Conservation (phyloP, 257 asterid genomes). For the Voacanga thouarsii region DNA sequence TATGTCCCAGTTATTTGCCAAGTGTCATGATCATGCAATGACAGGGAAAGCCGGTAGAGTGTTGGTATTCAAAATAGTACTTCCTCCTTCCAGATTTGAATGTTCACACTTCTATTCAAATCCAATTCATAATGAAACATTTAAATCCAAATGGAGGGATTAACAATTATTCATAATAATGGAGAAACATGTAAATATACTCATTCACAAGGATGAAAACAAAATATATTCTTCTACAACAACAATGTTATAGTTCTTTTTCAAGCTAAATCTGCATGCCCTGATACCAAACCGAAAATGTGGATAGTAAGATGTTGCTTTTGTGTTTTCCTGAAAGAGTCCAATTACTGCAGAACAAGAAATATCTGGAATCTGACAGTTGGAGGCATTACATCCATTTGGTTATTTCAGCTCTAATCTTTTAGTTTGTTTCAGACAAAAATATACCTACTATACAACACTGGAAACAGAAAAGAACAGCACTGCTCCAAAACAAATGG, state of each 20-base stretch:
- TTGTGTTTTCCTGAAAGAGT: background rate
- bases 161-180: background rate
- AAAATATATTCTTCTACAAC: background rate
- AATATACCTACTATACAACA: background rate
- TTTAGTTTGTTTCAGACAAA: background rate
- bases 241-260: background rate
- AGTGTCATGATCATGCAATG: background rate
- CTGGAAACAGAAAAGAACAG: background rate
- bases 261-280: background rate
- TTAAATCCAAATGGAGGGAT: too few species aligned
- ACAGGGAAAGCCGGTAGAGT: background rate
- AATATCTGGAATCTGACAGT: background rate
- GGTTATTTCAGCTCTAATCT: background rate
- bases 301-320: background rate
- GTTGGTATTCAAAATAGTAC: background rate
- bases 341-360: background rate
- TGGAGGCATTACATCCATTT: background rate
- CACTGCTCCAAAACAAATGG: background rate
- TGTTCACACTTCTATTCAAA: too few species aligned
- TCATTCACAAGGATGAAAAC: background rate
- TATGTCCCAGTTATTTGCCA: background rate
- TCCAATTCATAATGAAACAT: too few species aligned
- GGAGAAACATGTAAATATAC: background rate
- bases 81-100: too few species aligned
- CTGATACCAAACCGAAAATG: background rate